Conservation (phyloP, 169 alveolate genomes). For the Cryptosporidium parvum region DNA sequence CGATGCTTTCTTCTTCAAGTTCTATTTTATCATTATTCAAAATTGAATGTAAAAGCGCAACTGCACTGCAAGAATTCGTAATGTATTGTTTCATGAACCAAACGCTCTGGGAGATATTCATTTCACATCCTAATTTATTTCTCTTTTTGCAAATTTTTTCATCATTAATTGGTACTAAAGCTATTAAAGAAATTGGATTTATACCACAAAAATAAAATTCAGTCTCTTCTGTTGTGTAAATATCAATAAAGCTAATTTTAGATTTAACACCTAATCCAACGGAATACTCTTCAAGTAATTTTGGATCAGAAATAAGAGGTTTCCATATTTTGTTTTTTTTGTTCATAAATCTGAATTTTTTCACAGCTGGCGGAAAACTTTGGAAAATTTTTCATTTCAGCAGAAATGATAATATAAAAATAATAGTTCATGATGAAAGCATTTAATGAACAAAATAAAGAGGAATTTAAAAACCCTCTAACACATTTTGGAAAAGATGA, state of each 20-base stretch:
- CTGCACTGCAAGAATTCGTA: conserved; percentile 27
- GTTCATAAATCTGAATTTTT: too few relatives aligned
- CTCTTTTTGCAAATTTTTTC: neutral
- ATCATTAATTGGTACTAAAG: conserved; percentile 13
- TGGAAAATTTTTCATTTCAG: neutral
- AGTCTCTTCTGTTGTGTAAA: conserved; percentile 30
- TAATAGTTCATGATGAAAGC: neutral
- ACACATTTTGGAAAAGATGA: neutral
- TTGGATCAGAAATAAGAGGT: conserved; percentile 40
- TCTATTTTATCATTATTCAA: conserved; percentile 21
- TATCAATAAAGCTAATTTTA: conserved; percentile 4
- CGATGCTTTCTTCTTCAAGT: conserved; percentile 25
- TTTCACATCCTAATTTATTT: neutral
- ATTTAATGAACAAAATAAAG: neutral
- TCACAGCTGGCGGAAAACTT: neutral
- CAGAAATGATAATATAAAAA: neutral
- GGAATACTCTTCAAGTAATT: conserved; percentile 9
- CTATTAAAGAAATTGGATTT: conserved; percentile 18
- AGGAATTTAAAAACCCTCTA: neutral
- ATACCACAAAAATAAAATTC: neutral
- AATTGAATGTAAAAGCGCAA: conserved; percentile 47
- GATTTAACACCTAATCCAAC: conserved; percentile 13
- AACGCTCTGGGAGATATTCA: neutral
- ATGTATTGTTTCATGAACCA: conserved; percentile 65
- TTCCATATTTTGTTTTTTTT: conserved; percentile 38